These are phyloP conservation scores for Spathaspora gorwiae DNA, from an alignment of 805 yeast genomes.

Conservation along the genomic window DNA sequence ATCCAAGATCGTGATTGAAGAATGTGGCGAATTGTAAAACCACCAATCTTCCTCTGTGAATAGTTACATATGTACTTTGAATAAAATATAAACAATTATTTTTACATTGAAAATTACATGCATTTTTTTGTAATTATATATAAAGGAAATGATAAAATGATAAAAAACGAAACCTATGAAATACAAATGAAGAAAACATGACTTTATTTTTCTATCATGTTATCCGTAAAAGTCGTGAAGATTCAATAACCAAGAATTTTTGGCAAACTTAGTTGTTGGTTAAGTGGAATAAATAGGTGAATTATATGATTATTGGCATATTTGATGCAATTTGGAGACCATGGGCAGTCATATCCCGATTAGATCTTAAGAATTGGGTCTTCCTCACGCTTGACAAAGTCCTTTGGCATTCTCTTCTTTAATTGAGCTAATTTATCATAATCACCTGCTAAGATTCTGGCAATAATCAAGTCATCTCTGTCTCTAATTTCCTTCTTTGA, in stretches of 20 bases:
- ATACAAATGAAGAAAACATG: background rate
- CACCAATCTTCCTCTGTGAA: background rate
- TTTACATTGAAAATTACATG: background rate
- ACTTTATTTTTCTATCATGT: background rate
- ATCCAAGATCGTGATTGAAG: slow-evolving; percentile 48
- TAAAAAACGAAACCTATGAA: background rate
- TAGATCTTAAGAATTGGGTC: slow-evolving; percentile 33
- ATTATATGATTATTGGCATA: no score
- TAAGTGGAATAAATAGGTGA: no score
- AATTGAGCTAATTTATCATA: slow-evolving; percentile 66
- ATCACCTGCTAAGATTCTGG: slow-evolving; percentile 78
- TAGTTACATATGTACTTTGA: background rate
- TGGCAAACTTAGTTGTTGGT: no score
- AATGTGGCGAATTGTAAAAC: slow-evolving; percentile 43
- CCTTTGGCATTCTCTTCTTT: slow-evolving; percentile 44
- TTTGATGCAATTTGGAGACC: no score
- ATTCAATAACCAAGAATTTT: no score
- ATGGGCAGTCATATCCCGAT: background rate
- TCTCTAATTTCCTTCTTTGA: slow-evolving; percentile 53
- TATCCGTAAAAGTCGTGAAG: background rate
- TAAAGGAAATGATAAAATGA: background rate
- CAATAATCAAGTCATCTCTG: slow-evolving; percentile 74
- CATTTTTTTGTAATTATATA: background rate
- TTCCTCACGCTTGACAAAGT: slow-evolving; percentile 29
- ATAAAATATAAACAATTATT: no score